Conservation (phyloP, 1,284 basidiomycete species). For the Apiotrichum mycotoxinovorans region DNA sequence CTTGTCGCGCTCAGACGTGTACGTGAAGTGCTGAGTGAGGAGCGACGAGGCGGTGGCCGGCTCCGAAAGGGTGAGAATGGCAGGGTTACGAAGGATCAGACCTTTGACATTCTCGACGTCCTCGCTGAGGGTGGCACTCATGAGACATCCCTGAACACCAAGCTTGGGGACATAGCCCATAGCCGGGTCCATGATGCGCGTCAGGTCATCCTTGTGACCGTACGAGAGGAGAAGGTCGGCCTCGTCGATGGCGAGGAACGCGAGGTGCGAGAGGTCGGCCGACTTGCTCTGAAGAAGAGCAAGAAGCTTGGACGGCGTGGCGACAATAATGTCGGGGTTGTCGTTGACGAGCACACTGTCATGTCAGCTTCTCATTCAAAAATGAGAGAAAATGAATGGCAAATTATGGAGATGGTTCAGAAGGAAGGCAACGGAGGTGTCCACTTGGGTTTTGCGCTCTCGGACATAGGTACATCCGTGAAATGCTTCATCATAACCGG, state of each 20-base stretch:
- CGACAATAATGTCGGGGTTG: conserved; percentile 84
- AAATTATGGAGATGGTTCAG: conserved; percentile 27
- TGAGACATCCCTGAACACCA: conserved; percentile 84
- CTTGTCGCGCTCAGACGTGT: conserved; percentile 90
- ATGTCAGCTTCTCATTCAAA: neutral
- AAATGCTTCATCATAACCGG: conserved; percentile 47
- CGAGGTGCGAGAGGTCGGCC: conserved; percentile 54
- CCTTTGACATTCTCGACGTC: conserved; percentile 91
- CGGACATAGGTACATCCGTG: conserved; percentile 48
- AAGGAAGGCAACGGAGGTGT: conserved; percentile 52
- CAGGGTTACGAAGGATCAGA: conserved; percentile 78
- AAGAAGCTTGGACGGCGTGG: conserved; percentile 83
- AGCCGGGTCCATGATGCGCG: conserved; percentile 65
- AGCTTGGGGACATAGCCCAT: conserved; percentile 71
- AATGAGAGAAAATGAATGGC: neutral
- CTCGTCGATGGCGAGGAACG: conserved; percentile 93
- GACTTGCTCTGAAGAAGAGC: conserved; percentile 75
- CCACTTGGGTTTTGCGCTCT: conserved; percentile 51
- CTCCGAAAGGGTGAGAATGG: conserved; percentile 79
- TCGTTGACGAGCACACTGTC: conserved; percentile 71
- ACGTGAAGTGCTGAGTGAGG: conserved; percentile 76
- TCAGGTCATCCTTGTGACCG: conserved; percentile 89
- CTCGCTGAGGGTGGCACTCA: conserved; percentile 97
- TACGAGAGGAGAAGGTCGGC: conserved; percentile 97
- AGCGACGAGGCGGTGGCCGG: conserved; percentile 64